Base-by-base conservation (phyloP, 176 grass and related monocot genomes). In the Alopecurus myosuroides region DNA sequence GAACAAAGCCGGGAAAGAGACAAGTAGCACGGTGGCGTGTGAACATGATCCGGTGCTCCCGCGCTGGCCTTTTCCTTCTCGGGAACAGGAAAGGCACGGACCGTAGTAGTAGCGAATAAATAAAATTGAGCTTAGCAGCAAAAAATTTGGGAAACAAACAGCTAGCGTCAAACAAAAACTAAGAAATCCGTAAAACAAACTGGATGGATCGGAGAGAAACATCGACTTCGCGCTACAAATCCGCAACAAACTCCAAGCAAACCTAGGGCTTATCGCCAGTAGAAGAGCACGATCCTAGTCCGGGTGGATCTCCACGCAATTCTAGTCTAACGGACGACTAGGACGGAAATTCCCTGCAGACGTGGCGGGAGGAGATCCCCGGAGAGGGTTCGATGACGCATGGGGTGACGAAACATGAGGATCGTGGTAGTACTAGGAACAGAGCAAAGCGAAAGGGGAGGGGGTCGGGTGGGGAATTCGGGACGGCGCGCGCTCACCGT, bases 401-500 rank as follows among this genome's bases (percentile, higher is more conserved):
- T 67, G 65, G 64, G 65, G 65, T 39, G 65, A 69, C 11, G 66
- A 69, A 69, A 69, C 25, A 48, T 40, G 41, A 73, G 70, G 70
- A 29, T 73, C 41, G 70, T 44, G 36, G 25, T 50, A n/a, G n/a
- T n/a, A n/a, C n/a, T n/a, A 5, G 29, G 37, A 44, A 61, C 30
- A 20, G 40, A 66, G 35, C 35, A 42, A 12, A 73, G 36, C 26
- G 23, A 25, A 4, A 34, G 0, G 15, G 36, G 17, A 9, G 39
- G 9, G 7, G 36, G 5, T 0, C 1, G 31, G 22, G 11, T 17
- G 40, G 67, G 44, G 3, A 71, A 28, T 42, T 66, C 61, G 80
- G 29, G 76, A 55, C 30, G 61, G 50, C 70, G 83, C 9, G 77
- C 0, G 64, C 88, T 90, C 65, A 98, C 96, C 96, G 90, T 36